Percentiles rank a stretch among this genome's conserved stretches.
Conservation (phyloP, 805 yeast species). For the Barnettozyma populi region DNA sequence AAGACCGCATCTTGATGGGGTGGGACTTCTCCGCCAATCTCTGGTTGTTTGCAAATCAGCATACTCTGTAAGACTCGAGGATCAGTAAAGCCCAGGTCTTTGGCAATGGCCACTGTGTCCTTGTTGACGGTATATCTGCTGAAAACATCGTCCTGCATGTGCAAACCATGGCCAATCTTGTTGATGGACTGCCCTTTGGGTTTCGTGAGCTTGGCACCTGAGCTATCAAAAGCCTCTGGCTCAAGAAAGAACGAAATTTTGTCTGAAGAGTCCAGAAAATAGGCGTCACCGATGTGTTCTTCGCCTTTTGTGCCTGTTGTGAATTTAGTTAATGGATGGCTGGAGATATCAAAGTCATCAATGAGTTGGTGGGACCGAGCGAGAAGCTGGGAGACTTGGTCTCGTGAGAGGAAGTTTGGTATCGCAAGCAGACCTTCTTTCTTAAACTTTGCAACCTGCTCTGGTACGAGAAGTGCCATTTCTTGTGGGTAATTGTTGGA, state of each 20-base stretch:
- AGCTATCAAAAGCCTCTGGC: slow-evolving; percentile 54
- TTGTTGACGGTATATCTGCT: slow-evolving; percentile 43
- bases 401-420: slow-evolving; percentile 44
- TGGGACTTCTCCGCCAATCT: slow-evolving; percentile 68
- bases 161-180: slow-evolving; percentile 78
- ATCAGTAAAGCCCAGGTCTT: slow-evolving; percentile 47
- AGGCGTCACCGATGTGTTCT: slow-evolving; percentile 67
- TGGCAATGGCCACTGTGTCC: slow-evolving; percentile 46
- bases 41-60: slow-evolving; percentile 76
- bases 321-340: slow-evolving; percentile 68
- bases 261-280: slow-evolving; percentile 64
- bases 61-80: slow-evolving; percentile 74
- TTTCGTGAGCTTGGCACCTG: slow-evolving; percentile 42
- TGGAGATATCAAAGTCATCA: slow-evolving; percentile 41
- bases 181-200: slow-evolving; percentile 58
- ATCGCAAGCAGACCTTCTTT: slow-evolving; percentile 59
- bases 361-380: slow-evolving; percentile 41
- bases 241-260: slow-evolving; percentile 68
- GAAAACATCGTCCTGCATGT: slow-evolving; percentile 46
- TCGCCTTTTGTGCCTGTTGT: slow-evolving; percentile 44
- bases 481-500: background rate
- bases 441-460: slow-evolving; percentile 46
- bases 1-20: slow-evolving; percentile 74
- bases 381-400: slow-evolving; percentile 37
- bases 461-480: slow-evolving; percentile 26